These are phyloP conservation scores for Cordyceps militaris DNA, from an alignment of 2,329 filamentous ascomycete species.

Conservation along the genomic window DNA sequence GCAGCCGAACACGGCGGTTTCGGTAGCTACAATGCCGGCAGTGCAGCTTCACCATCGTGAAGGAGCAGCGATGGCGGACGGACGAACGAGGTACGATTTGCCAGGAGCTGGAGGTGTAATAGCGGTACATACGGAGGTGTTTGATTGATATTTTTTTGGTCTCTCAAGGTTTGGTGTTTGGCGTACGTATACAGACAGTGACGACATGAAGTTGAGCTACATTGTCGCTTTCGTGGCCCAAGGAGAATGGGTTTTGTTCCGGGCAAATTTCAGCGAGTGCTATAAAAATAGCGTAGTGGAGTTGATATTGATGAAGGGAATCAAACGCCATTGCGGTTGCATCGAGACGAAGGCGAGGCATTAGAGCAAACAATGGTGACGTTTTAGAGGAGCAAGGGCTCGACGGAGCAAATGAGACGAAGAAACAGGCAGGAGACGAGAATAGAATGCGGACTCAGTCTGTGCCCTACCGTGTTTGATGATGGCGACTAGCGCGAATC, in stretches of 20 bases:
- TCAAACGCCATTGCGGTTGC: not conserved
- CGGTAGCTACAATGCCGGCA: slow-evolving; percentile 42
- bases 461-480: not conserved
- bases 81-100: not conserved
- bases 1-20: slow-evolving; percentile 52
- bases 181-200: not conserved
- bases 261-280: not conserved
- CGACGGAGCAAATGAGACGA: not conserved
- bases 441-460: not conserved
- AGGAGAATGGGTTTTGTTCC: not conserved
- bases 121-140: no score
- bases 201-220: not conserved
- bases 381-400: not conserved
- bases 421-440: not conserved
- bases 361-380: not conserved
- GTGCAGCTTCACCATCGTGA: slow-evolving; percentile 7
- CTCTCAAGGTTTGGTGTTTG: not conserved
- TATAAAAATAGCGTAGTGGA: not conserved
- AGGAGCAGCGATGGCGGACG: not conserved
- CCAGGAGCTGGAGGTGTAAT: no score
- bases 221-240: not conserved
- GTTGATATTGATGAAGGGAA: not conserved
- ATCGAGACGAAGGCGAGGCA: not conserved
- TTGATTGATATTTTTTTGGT: no score
- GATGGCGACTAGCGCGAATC: not conserved